Evolutionary conservation across 345 rosid species (phyloP).

Genomic region (Pistacia atlantica): DNA sequence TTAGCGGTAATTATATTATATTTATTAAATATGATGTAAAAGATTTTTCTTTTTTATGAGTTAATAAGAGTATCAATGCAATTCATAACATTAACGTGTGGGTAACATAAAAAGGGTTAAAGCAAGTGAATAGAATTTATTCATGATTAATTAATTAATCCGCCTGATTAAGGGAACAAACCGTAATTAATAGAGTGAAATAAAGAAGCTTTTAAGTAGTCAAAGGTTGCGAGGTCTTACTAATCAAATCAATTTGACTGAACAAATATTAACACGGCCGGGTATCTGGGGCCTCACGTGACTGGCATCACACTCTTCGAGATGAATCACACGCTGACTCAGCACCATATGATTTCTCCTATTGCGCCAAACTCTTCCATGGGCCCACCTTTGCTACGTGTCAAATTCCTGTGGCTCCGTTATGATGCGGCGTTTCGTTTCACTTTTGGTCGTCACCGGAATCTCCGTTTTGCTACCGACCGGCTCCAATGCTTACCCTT

Average conservation of each 20-base stretch:
- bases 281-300: conserved; percentile 93
- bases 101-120: too few species aligned
- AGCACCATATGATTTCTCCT: conserved; percentile 31
- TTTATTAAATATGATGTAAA: too few species aligned
- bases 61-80: too few species aligned
- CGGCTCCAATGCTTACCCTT: background rate
- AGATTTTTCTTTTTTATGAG: too few species aligned
- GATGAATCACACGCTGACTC: conserved; percentile 43
- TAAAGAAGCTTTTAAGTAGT: conserved; percentile 16
- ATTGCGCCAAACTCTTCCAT: conserved; percentile 6
- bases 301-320: conserved; percentile 43
- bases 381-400: conserved; percentile 37
- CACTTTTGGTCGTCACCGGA: conserved; percentile 19
- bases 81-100: too few species aligned
- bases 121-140: background rate
- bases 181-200: background rate
- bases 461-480: conserved; percentile 20
- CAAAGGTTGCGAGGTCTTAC: conserved; percentile 24
- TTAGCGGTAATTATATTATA: background rate
- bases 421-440: conserved; percentile 50
- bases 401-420: conserved; percentile 25
- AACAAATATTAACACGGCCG: conserved; percentile 40
- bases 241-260: conserved; percentile 30
- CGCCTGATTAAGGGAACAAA: background rate
- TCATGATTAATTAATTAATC: background rate